Conservation (phyloP, 148 eudicot genomes). For the Linanthus parryae region DNA sequence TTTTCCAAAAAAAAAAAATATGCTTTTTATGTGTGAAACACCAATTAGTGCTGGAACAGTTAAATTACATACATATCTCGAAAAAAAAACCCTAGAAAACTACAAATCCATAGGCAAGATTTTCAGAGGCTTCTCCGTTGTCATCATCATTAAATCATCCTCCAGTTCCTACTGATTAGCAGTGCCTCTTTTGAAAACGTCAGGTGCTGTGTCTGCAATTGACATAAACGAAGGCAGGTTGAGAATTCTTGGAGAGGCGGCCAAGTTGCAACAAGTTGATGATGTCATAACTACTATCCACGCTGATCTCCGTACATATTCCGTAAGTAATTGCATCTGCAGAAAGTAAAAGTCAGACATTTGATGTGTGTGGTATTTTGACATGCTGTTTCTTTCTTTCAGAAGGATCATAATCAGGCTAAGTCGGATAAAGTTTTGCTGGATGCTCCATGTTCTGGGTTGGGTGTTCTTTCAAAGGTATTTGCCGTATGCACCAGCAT, state of each 20-base stretch:
- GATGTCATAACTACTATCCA: constrained; percentile 59
- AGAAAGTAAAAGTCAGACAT: neutral
- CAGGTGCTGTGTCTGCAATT: constrained; percentile 71
- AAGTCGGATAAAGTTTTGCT: constrained; percentile 72
- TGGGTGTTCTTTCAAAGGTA: constrained; percentile 97
- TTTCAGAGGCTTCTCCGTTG: too few species aligned
- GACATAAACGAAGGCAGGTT: constrained; percentile 86
- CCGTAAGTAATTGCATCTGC: constrained; percentile 35
- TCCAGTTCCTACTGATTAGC: too few species aligned
- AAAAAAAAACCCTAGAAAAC: too few species aligned
- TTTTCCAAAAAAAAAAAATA: too few species aligned
- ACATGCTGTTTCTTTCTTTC: constrained; percentile 4
- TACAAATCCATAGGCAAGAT: too few species aligned
- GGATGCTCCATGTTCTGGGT: constrained; percentile 97
- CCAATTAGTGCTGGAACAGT: too few species aligned
- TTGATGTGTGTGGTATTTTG: constrained; percentile 8
- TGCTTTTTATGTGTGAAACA: too few species aligned
- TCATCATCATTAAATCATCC: too few species aligned
- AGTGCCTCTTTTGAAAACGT: constrained; percentile 5
- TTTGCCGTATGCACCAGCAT: too few species aligned
- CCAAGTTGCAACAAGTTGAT: constrained; percentile 63
- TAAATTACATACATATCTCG: too few species aligned
- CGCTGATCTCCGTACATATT: constrained; percentile 70
- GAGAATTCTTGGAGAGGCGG: constrained; percentile 79
- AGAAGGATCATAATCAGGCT: constrained; percentile 32